Percentiles rank a stretch among this genome's conserved stretches.
These are phyloP conservation scores for Colletotrichum salicis DNA, from an alignment of 2,329 filamentous ascomycete genomes.

Conservation along the genomic window DNA sequence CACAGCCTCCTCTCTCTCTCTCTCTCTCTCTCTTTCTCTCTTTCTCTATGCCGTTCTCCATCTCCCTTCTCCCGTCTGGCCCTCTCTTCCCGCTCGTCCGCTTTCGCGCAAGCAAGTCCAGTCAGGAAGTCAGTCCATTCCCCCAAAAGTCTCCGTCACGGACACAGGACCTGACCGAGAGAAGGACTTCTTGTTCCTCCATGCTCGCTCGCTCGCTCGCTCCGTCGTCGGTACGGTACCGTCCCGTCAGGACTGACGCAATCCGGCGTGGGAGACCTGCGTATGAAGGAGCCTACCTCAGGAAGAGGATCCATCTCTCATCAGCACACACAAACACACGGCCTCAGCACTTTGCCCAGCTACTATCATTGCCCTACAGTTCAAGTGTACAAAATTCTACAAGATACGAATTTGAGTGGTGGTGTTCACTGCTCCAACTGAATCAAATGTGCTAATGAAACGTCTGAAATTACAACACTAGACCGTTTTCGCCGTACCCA, in stretches of 20 bases:
- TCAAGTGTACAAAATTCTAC: too few species aligned
- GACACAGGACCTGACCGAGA: background rate
- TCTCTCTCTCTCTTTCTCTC: background rate
- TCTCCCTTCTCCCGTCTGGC: too few species aligned
- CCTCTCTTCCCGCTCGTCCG: background rate
- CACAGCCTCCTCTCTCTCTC: background rate
- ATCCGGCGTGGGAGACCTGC: background rate
- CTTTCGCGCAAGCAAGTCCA: background rate
- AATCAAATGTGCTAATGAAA: conserved; percentile 47
- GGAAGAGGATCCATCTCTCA: background rate
- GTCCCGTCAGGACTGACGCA: background rate
- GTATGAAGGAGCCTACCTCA: background rate
- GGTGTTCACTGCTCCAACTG: background rate
- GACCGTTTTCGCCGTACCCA: conserved; percentile 94
- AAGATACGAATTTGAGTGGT: background rate
- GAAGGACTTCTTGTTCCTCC: background rate
- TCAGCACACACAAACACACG: background rate
- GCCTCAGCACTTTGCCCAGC: background rate
- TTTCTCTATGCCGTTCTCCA: too few species aligned
- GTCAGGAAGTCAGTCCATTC: background rate
- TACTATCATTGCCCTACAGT: background rate
- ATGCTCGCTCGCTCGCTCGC: background rate
- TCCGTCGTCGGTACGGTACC: background rate
- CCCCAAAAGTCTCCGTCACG: background rate
- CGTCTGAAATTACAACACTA: conserved; percentile 54